A percentile compares a stretch with the other conserved stretches of the same genome.
Conservation (phyloP, 768 basidiomycete genomes). For the Phylloporus scabripes region DNA sequence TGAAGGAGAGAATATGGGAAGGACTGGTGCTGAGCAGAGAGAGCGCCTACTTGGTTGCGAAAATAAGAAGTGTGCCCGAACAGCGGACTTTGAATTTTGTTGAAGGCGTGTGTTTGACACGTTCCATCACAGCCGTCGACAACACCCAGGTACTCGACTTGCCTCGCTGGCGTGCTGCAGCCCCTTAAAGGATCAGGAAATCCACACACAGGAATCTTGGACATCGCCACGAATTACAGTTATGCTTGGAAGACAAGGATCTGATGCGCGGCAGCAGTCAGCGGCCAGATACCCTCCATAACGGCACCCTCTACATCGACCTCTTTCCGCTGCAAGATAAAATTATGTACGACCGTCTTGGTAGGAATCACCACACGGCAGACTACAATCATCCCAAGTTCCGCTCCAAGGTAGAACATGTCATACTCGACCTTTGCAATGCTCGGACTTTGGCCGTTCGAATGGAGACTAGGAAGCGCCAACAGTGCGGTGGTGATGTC, state of each 20-base stretch:
- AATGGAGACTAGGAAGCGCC: slow-evolving; percentile 24
- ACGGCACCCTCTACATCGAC: slow-evolving; percentile 25
- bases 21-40: slow-evolving; percentile 22
- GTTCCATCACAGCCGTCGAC: slow-evolving; percentile 16
- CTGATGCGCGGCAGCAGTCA: slow-evolving; percentile 28
- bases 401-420: slow-evolving; percentile 26
- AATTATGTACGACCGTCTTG: slow-evolving; percentile 25
- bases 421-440: slow-evolving; percentile 24
- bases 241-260: slow-evolving; percentile 27
- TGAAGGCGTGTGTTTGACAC: slow-evolving; percentile 23
- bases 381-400: slow-evolving; percentile 25
- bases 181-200: background rate
- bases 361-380: slow-evolving; percentile 16
- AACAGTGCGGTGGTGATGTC: slow-evolving; percentile 25
- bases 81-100: slow-evolving; percentile 32
- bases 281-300: slow-evolving; percentile 27
- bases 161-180: background rate
- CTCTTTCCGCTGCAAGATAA: slow-evolving; percentile 29
- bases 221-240: background rate
- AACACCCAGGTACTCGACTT: background rate
- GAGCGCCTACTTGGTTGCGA: slow-evolving; percentile 19
- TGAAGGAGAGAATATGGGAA: slow-evolving; percentile 21
- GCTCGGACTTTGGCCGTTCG: background rate
- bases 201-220: background rate
- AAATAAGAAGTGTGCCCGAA: slow-evolving; percentile 25